Base-by-base conservation (phyloP, 140 eudicot species). In the Senecio squalidus region DNA sequence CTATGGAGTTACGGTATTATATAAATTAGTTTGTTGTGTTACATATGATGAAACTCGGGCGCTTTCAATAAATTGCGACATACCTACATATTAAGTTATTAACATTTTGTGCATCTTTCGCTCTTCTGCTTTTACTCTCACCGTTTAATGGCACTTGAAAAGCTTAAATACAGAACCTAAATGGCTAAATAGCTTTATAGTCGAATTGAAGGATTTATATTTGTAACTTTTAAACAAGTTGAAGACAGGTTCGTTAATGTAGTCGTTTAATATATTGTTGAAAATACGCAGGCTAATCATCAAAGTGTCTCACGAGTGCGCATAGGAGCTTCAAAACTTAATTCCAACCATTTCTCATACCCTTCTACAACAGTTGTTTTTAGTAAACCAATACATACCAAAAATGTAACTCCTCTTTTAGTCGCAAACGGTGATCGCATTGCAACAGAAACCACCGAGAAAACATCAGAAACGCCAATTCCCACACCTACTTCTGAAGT, bases 341-440 rank as follows among this genome's bases (percentile, higher is more conserved):
- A 73, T 11, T 57, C 76, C 38, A 52, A 29, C 33, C 67, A 71
- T 44, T 61, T 73, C 55, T 5, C 43, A 4, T 60, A 60, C 28
- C 54, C 62, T 62, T 51, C 78, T 55, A 30, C 51, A 27, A 22
- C 62, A 3, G 55, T 46, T 33, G 30, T 63, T 38, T 62, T 78
- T 50, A 58, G 55, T 41, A 77, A 43, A 38, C 62, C 76, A 14
- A 43, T 25, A 16, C 62, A 55, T 22, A 22, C 55, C 17, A 77
- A 60, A 50, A 69, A 41, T 40, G 41, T 57, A 55, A 55, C 38
- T 13, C 59, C 77, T 44, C 69, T 70, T 67, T 51, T 65, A 64
- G 85, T 80, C 49, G 72, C 87, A 60, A 74, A 72, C 23, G 74
- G 84, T 33, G 87, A 81, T 52, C 78, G 70, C 44, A 28, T 76